Conservation (phyloP, 805 yeast genomes). For the Candida nemodendra region DNA sequence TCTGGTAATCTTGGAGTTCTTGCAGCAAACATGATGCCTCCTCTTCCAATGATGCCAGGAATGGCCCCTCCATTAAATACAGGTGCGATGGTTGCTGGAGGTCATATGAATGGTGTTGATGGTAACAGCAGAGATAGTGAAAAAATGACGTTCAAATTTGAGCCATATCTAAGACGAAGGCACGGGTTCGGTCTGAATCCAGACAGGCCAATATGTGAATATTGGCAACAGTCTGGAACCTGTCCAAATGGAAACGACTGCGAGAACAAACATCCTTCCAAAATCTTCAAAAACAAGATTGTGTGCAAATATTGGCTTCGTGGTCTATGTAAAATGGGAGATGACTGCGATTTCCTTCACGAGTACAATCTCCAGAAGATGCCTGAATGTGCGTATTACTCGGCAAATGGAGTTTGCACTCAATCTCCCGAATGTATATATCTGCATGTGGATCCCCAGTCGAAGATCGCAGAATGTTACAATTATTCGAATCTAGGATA, state of each 20-base stretch:
- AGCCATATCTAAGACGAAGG: constrained; percentile 77
- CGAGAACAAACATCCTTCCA: constrained; percentile 76
- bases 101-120: constrained; percentile 1
- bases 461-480: constrained; percentile 83
- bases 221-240: constrained; percentile 51
- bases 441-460: constrained; percentile 85
- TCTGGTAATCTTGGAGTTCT: constrained; percentile 1
- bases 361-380: constrained; percentile 91
- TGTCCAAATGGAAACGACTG: constrained; percentile 89
- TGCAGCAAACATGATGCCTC: constrained; percentile 13
- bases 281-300: constrained; percentile 65
- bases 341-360: constrained; percentile 92
- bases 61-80: constrained; percentile 6
- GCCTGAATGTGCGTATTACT: constrained; percentile 93
- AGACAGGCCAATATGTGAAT: constrained; percentile 84
- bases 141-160: constrained; percentile 53
- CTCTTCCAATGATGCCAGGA: constrained; percentile 15
- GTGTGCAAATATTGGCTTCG: constrained; percentile 99
- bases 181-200: constrained; percentile 83
- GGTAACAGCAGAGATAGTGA: constrained; percentile 5
- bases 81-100: constrained; percentile 9
- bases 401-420: constrained; percentile 82
- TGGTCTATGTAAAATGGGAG: constrained; percentile 95
- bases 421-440: constrained; percentile 94
- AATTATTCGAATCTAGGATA: constrained; percentile 81